Base-by-base conservation (phyloP, 2,329 filamentous ascomycete genomes). In the Verticillium nonalfalfae region DNA sequence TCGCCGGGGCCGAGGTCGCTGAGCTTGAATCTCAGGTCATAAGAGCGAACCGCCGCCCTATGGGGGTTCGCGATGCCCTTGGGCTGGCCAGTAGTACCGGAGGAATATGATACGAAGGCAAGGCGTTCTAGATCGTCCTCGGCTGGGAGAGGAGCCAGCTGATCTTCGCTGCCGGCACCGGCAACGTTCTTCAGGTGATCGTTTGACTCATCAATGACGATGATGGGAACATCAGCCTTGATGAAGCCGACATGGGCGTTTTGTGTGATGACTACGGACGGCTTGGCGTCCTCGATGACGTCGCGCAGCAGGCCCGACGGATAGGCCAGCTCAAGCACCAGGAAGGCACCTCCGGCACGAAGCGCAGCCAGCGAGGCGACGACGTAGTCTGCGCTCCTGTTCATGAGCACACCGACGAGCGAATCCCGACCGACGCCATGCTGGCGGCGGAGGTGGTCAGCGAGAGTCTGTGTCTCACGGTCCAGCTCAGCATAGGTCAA, bases 31-130 rank as follows among this genome's bases (percentile, higher is more conserved):
- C 90, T 80, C 65, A 91, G 73, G 67, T 91, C 79, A 70, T 93
- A 93, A 7, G 90, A 93, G 34, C 84, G 81, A 1, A 93, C 87
- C 0, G 90, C 81, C 15, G 90, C 90, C 68, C 85, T 81, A 72
- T 93, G 90, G 2, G 26, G 87, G 71, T 93, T 93, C 60, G 88
- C 89, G 70, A 94, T 93, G 60, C 90, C 90, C 74, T 93, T 93
- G n/a, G 90, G 90, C 65, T 86, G 86, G 66, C 90, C 90, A 1
- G 90, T 93, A 0, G 90, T 91, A 39, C 90, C 90, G 4, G 88
- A 91, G 1, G 89, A 91, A 74, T 93, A 93, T 1, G 89, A 89
- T n/a, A 93, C 89, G 71, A 93, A 94, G 18, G 88, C 86, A 21
- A 93, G 80, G 54, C 87, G 82, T 65, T 93, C 90, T 60, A 93